Evolutionary conservation across 1,284 basidiomycete genomes (phyloP), one percentile per base, ranked within the genome.

Genomic region (Chiua sp.): DNA sequence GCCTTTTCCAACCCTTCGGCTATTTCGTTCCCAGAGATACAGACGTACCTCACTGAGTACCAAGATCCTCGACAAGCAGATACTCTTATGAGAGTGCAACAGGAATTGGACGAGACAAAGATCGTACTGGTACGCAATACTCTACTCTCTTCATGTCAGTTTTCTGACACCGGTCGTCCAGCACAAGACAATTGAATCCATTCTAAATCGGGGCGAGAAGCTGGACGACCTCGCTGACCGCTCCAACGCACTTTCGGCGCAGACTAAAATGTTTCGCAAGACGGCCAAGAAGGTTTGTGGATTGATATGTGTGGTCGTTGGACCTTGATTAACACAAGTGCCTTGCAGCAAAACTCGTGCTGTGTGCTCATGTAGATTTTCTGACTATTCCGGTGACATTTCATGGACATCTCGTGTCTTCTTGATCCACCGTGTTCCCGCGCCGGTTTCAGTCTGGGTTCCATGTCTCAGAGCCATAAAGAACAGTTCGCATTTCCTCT

Each of bases 131-230:
- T 96, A 66, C 28, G 61, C 20, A 48, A 37, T 33, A 20, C n/a
- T n/a, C n/a, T n/a, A n/a, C n/a, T n/a, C n/a, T n/a, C n/a, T n/a
- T 13, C 0, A 18, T 32, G 23, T 6, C 22, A 7, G 37, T 37
- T 53, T 22, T 52, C 51, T 59, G 28, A 59, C 57, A 22, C 42
- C n/a, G 37, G 5, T 53, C 56, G 32, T 62, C 50, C 71, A 97
- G 93, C 98, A 99, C 84, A 98, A 99, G 84, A 99, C 98, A 16
- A 99, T 99, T 71, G 98, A 99, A 75, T 94, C 92, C 3, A 97
- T 99, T 3, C 84, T 99, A 42, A 90, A 98, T 76, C 87, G 98
- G 37, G 98, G 98, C 47, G 97, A 99, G 84, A 98, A 96, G 78
- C 85, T 99, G 51, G 97, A 99, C 77, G 96, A 96, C 76, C 83